Evolutionary conservation across 83 land plant genomes (phyloP), one percentile per base, ranked within the genome.

Genomic region (Picea mariana): DNA sequence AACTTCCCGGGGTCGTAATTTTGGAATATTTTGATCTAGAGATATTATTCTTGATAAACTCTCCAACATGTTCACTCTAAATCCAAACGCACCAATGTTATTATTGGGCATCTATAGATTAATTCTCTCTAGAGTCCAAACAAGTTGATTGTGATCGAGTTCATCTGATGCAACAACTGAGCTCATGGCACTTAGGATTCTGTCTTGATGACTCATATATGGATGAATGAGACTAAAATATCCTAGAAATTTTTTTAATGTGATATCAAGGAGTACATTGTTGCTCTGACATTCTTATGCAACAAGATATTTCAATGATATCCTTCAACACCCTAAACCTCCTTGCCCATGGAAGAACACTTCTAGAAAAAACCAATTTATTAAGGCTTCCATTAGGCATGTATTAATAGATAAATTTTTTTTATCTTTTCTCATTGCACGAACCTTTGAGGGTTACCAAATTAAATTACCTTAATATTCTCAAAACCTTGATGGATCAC

Each of bases 321-420:
- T 81, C 78, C 49, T 63, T 62, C 15, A 84, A 23, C n/a, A 75
- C 82, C 68, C 63, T 80, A 34, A 84, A 47, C 58, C 86, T 31
- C 62, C 79, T 62, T 40, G 72, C 62, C 83, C 86, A 80, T 6
- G 82, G 78, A 26, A 84, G 59, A 62, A 84, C 86, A 18, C 79
- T 73, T 21, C 66, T 61, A 1, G 77, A 78, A 31, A 73, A 84
- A n/a, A 34, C 0, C 38, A 34, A 34, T 34, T 34, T 34, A 2
- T 34, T 34, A 34, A 34, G 38, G 38, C 49, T 44, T 44, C 49
- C 49, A 44, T 44, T 42, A 42, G 7, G 6, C 6, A 42, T 42
- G 47, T 42, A 42, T 42, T 42, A 42, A 42, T 42, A 6, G 7
- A 5, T 42, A 5, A 42, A 6, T 4, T 4, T 1, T 0, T 4